Evolutionary conservation across 495 filamentous ascomycete species (phyloP), one percentile per base, ranked within the genome.

Genomic region (Neurospora sp.): DNA sequence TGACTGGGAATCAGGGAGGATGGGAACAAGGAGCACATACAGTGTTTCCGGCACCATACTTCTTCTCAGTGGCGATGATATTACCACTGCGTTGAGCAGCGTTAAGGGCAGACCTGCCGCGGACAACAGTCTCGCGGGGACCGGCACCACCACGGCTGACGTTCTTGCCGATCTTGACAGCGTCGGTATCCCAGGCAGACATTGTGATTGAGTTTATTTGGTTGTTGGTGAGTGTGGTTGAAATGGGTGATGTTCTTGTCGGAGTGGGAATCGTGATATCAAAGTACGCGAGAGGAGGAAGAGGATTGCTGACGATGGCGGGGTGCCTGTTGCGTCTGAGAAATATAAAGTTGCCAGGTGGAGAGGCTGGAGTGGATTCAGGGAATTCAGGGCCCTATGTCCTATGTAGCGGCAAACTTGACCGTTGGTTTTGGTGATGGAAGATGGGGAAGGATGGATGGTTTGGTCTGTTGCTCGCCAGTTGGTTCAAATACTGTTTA

Each of bases 121-220:
- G 89, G 79, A 98, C 87, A 76, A 96, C 93, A 5, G 91, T 96
- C 86, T 97, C 93, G 75, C 92, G 92, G 69, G 87, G 80, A 69
- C 84, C 86, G 39, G 82, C 85, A 75, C 88, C 92, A 59, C 88
- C 84, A 77, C 86, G 86, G 74, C 88, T 87, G 78, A 88, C 85
- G 84, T 92, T 94, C 86, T 88, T 91, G 76, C 96, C 96, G 80
- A 99, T 99, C 88, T 93, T 97, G 81, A 94, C 96, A 76, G 92
- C 91, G 28, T 73, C 78, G 75, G 86, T 83, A 77, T 97, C 92
- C 95, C 95, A 97, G 77, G 71, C 87, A 88, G 91, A 84, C 85
- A 87, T 86, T 69, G 80, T 85, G 82, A 78, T 38, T 62, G 54
- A 70, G 43, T 71, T 66, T 71, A 70, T n/a, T 69, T 59, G 31